Evolutionary conservation across 1,139 yeast genomes (phyloP), one percentile per base, ranked within the genome.

Genomic region (Sugiyamaella grinbergsii): DNA sequence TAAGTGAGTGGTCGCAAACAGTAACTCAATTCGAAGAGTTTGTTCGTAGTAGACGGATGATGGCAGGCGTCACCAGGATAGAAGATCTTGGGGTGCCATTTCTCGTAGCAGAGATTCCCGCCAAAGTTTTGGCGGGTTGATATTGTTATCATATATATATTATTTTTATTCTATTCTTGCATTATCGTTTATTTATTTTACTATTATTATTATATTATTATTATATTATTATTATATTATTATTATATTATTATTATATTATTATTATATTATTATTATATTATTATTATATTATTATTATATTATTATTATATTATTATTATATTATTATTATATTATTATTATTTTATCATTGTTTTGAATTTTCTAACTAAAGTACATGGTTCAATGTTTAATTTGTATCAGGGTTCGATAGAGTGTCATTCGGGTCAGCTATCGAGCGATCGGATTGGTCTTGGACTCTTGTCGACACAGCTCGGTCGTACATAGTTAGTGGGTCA

Each of bases 1-100:
- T 85, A 50, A 80, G 80, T 55, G 93, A 85, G 61, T 82, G 89
- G 83, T 76, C 77, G 51, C 49, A 58, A 2, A 67, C 76, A 33
- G 82, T 83, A 24, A 72, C 73, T 2, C 87, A 83, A 61, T 83
- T 81, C 63, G 85, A 82, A 60, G 67, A 68, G 39, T 85, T 75
- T 62, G 73, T 82, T 59, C 68, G 73, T 34, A 54, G 61, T 46
- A 54, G 72, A 36, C 59, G 42, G 44, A 51, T 42, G 37, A 49
- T 57, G 39, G 59, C 58, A 20, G 70, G 69, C 2, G 64, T 60
- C 7, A 55, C 62, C 24, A 59, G 68, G 10, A 56, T 62, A 41
- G 66, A 62, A 46, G 67, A 62, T 50, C 54, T 68, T 23, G 65
- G 64, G 5, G 72, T 73, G 53, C 81, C 81, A 13, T 64, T 75